phyloP scores from a whole-genome alignment of 257 asterid species.

The Nicotiana tomentosiformis region DNA sequence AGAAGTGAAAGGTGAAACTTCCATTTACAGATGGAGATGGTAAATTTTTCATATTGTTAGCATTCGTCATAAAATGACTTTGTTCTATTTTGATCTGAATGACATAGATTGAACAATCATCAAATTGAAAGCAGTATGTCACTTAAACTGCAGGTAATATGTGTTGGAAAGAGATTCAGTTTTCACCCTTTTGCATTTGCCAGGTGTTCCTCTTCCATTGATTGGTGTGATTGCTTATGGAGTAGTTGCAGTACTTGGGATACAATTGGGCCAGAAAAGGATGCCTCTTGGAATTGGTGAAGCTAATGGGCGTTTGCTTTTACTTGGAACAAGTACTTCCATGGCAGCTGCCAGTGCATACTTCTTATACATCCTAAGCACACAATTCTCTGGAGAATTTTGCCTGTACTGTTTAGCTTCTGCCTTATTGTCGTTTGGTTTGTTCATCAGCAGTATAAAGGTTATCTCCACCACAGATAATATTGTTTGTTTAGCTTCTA shows the following conservation, averaged over 20 bases:
- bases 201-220: slow-evolving; percentile 90
- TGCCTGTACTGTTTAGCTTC: slow-evolving; percentile 83
- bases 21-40: not conserved
- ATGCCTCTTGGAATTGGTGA: slow-evolving; percentile 35
- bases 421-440: slow-evolving; percentile 64
- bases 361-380: slow-evolving; percentile 76
- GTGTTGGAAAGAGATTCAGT: slow-evolving; percentile 12
- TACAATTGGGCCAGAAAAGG: slow-evolving; percentile 46
- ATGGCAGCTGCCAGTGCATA: slow-evolving; percentile 94
- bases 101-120: not conserved
- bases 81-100: not conserved
- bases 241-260: slow-evolving; percentile 55
- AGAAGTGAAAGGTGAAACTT: not conserved
- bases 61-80: not conserved
- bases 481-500: slow-evolving; percentile 8
- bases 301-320: slow-evolving; percentile 45
- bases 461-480: slow-evolving; percentile 26
- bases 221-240: slow-evolving; percentile 93
- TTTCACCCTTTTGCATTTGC: slow-evolving; percentile 25
- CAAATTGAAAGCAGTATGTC: slow-evolving; percentile 4
- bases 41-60: not conserved
- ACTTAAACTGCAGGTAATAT: slow-evolving; percentile 10
- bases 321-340: slow-evolving; percentile 68
- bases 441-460: slow-evolving; percentile 67
- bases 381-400: slow-evolving; percentile 65